Base-by-base conservation (phyloP, 2,329 filamentous ascomycete species). In the Phyllosticta ampelicida region DNA sequence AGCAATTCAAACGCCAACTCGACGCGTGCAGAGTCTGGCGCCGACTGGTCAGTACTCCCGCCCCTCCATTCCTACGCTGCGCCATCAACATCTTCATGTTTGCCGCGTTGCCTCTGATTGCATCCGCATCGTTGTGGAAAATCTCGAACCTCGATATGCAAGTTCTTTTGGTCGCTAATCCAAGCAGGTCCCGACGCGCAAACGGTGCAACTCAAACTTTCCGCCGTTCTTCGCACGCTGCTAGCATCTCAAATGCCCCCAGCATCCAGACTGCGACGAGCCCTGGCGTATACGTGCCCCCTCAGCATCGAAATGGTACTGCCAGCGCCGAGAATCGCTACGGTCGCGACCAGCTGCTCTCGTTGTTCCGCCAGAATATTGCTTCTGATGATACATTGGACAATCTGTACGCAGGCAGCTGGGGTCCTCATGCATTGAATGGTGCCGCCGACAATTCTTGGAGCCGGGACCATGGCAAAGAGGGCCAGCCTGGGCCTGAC, bases 401-500 rank as follows among this genome's bases (percentile, higher is more conserved):
- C 51, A 78, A 79, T 61, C 79, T 95, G 59, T 91, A 86, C 68
- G 81, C 87, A 65, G 79, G 84, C 58, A 84, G 84, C 61, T 96
- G 90, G 90, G 86, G 89, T 70, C 89, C 90, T 26, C 82, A 84
- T 60, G 80, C 84, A 54, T 75, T 83, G 48, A 90, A 90, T 65
- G 84, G 86, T 29, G 66, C 69, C 66, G 79, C 71, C 66, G 76
- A 66, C 53, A 68, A 70, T 23, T 81, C 82, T 56, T 95, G 90
- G 90, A 88, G 87, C 55, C 90, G 91, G 71, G 90, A 96, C 63
- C 81, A 74, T 53, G 66, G 80, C 60, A 86, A 90, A 69, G 84
- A 87, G 62, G 77, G 80, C 62, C 85, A 85, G 60, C 83, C 87
- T 67, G 90, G 92, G 51, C 89, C 91, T n/a, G 90, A 94, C 62